Conservation (phyloP, 495 filamentous ascomycete genomes). For the Thozetella sp. region DNA sequence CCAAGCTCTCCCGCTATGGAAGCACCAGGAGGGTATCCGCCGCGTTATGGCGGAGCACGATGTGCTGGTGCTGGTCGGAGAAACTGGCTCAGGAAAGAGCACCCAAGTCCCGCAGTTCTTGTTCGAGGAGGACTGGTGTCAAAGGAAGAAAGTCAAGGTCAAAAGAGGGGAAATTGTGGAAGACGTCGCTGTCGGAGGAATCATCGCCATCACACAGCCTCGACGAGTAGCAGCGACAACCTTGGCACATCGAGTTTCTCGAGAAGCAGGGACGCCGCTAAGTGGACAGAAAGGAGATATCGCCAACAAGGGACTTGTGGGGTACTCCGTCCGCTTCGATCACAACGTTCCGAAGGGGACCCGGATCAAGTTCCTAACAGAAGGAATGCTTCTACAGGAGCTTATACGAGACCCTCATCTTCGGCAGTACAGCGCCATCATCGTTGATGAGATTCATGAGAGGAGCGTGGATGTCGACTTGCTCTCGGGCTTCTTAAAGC, state of each 20-base stretch:
- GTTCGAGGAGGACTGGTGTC: slow-evolving; percentile 78
- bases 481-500: slow-evolving; percentile 82
- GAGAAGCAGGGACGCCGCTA: slow-evolving; percentile 86
- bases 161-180: slow-evolving; percentile 35
- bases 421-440: slow-evolving; percentile 80
- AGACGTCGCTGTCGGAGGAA: slow-evolving; percentile 68
- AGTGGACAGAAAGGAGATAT: slow-evolving; percentile 33
- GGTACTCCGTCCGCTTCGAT: slow-evolving; percentile 94
- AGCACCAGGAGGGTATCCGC: slow-evolving; percentile 69
- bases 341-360: slow-evolving; percentile 70
- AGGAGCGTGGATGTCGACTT: slow-evolving; percentile 95
- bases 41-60: slow-evolving; percentile 65
- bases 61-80: slow-evolving; percentile 84
- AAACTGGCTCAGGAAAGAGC: slow-evolving; percentile 95
- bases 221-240: slow-evolving; percentile 94
- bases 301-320: slow-evolving; percentile 73
- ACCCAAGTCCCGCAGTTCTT: slow-evolving; percentile 96
- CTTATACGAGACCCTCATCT: slow-evolving; percentile 85
- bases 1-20: slow-evolving; percentile 80
- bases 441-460: slow-evolving; percentile 98
- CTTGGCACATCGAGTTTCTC: slow-evolving; percentile 83
- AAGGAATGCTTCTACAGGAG: slow-evolving; percentile 96
- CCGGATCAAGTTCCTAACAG: slow-evolving; percentile 90
- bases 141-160: slow-evolving; percentile 52
- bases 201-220: slow-evolving; percentile 95